These are phyloP conservation scores for Phragmites australis DNA, from an alignment of 176 grass and related monocot genomes.

Conservation along the genomic window DNA sequence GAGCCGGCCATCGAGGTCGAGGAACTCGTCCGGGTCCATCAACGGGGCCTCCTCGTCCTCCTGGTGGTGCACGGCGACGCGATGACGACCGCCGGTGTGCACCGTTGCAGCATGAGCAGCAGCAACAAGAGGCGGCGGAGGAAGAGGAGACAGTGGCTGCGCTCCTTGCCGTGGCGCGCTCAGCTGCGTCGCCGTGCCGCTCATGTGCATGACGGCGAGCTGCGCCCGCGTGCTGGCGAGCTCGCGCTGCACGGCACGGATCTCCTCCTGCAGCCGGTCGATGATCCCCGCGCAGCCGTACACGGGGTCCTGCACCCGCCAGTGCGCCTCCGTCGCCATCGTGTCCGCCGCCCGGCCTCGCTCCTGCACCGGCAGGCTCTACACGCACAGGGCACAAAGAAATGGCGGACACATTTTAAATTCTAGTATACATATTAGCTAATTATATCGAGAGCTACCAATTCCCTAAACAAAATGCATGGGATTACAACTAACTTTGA, in stretches of 20 bases:
- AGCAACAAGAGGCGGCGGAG: background rate
- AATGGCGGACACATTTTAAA: background rate
- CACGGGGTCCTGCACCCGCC: conserved; percentile 72
- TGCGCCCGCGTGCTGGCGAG: conserved; percentile 51
- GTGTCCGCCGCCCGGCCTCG: conserved; percentile 49
- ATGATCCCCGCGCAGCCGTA: conserved; percentile 63
- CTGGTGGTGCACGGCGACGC: background rate
- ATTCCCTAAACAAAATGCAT: background rate
- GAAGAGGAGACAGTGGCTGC: background rate
- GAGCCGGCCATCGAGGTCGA: conserved; percentile 26
- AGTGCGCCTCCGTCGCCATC: conserved; percentile 59
- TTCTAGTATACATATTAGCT: background rate
- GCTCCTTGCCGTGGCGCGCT: background rate
- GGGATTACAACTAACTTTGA: too few species aligned
- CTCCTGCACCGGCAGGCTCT: conserved; percentile 51
- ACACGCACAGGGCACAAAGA: background rate
- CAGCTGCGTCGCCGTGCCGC: background rate
- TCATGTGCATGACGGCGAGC: conserved; percentile 19
- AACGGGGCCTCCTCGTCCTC: background rate
- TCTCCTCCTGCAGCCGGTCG: conserved; percentile 54
- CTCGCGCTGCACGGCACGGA: conserved; percentile 46
- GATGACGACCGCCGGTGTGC: background rate
- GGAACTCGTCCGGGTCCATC: conserved; percentile 37
- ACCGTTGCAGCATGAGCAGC: background rate
- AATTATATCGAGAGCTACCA: too few species aligned